Base-by-base conservation (phyloP, 495 filamentous ascomycete species). In the Aspergillus conjunctus region DNA sequence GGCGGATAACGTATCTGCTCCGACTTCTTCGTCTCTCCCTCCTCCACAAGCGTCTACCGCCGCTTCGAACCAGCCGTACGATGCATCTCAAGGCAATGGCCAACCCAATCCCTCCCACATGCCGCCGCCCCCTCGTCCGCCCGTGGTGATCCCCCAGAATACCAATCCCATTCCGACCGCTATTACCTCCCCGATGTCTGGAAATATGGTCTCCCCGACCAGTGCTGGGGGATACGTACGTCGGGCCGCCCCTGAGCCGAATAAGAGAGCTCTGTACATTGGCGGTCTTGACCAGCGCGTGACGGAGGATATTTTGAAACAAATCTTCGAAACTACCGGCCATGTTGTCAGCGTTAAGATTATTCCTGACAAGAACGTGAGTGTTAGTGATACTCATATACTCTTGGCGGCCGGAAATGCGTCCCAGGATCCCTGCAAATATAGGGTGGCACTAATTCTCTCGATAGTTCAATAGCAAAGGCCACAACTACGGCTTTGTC, bases 331-430 rank as follows among this genome's bases (percentile, higher is more conserved):
- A 79, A 98, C 94, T 5, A 96, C 91, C 56, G 94, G 94, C 22
- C 94, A 99, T 77, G 94, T 99, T 61, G 87, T 97, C 74, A 98
- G 90, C 66, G 94, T 99, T 61, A 99, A 99, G 82, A 96, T 99
- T 66, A 99, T 99, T 71, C 94, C 94, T 37, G 94, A 99, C 80
- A 97, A 97, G 85, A 96, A 93, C 77, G 91, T 95, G 75, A 84
- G 92, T 83, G 57, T 26, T 5, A 26, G 26, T 26, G 2, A 26
- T 5, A 26, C 2, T 26, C 2, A 26, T 26, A 26, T 49, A 48
- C 56, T n/a, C 43, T 18, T 37, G 34, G 34, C 59, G 11, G 22
- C 18, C 7, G 15, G 3, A 12, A 17, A 22, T 22, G 22, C 33
- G 22, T 17, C 33, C 7, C 2, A n/a, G 15, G 17, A 26, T 51